A percentile compares a stretch with the other conserved stretches of the same genome.
Conservation (phyloP, 768 basidiomycete genomes). For the Xerocomus potaroensis region DNA sequence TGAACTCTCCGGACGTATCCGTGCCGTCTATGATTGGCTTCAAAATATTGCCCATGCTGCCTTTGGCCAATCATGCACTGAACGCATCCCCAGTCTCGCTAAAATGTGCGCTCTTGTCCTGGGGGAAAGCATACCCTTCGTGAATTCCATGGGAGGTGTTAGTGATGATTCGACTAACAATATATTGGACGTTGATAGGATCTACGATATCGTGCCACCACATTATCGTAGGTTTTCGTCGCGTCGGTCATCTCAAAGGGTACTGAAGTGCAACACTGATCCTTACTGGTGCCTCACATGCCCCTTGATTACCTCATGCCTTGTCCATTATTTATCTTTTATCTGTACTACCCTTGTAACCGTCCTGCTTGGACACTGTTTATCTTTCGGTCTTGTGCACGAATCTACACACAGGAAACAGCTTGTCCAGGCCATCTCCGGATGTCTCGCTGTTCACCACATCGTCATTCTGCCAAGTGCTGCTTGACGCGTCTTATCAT, state of each 20-base stretch:
- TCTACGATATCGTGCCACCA: conserved; percentile 51
- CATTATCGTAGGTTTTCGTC: conserved; percentile 45
- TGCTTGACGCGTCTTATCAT: conserved; percentile 13
- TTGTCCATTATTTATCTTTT: conserved; percentile 44
- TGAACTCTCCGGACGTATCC: conserved; percentile 44
- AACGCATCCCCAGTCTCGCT: conserved; percentile 36
- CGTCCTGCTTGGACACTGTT: conserved; percentile 47
- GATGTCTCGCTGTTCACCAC: conserved; percentile 21
- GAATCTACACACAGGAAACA: conserved; percentile 35
- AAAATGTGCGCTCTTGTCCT: conserved; percentile 44
- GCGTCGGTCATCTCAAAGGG: neutral
- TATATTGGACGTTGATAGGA: conserved; percentile 33
- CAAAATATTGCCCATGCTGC: conserved; percentile 45
- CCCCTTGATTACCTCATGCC: conserved; percentile 48
- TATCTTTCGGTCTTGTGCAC: conserved; percentile 38
- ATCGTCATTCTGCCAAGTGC: conserved; percentile 23
- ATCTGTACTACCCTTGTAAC: conserved; percentile 46
- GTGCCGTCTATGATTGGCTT: conserved; percentile 54
- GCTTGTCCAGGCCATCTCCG: neutral
- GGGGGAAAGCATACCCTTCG: conserved; percentile 41
- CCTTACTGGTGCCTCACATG: conserved; percentile 27
- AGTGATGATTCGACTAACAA: conserved; percentile 27
- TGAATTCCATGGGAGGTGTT: conserved; percentile 6
- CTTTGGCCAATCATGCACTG: conserved; percentile 13
- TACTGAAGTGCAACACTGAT: conserved; percentile 11